A percentile compares a stretch with the other conserved stretches of the same genome.
Evolutionary conservation across 177 flowering plant genomes (phyloP).

Genomic region (Vitis hybrid): DNA sequence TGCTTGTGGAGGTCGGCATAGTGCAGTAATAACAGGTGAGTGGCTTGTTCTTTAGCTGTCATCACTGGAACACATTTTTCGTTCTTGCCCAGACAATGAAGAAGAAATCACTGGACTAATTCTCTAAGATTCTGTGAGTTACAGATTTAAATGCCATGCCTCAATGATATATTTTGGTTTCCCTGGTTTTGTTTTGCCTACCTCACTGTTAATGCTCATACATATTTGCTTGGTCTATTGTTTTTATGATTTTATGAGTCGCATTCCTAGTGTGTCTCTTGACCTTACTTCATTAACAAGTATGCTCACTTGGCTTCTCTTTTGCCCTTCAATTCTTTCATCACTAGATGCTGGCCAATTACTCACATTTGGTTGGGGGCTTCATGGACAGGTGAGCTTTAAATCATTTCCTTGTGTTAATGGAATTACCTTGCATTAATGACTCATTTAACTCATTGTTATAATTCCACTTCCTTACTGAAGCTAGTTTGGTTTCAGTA

Average conservation of each 20-base stretch:
- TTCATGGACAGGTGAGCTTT: conserved; percentile 73
- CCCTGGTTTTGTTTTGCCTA: too few relatives aligned
- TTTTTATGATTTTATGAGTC: background rate
- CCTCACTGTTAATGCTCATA: too few relatives aligned
- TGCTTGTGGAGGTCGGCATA: conserved; percentile 89
- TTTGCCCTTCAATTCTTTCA: background rate
- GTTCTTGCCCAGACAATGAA: too few relatives aligned
- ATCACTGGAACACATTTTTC: background rate
- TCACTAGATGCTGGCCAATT: conserved; percentile 67
- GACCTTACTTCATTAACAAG: background rate
- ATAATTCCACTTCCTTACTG: too few relatives aligned
- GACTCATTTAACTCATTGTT: too few relatives aligned
- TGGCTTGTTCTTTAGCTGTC: background rate
- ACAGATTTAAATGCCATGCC: background rate
- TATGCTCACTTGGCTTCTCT: background rate
- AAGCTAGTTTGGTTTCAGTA: too few relatives aligned
- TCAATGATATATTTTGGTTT: too few relatives aligned
- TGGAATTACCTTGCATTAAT: too few relatives aligned
- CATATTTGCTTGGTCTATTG: background rate
- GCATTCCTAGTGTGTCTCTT: background rate
- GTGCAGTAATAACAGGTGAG: conserved; percentile 78
- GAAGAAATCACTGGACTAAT: background rate
- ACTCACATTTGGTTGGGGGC: conserved; percentile 87
- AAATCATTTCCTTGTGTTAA: too few relatives aligned
- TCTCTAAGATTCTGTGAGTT: background rate